Evolutionary conservation across 257 asterid species (phyloP).

Genomic region (Henckelia pumila): DNA sequence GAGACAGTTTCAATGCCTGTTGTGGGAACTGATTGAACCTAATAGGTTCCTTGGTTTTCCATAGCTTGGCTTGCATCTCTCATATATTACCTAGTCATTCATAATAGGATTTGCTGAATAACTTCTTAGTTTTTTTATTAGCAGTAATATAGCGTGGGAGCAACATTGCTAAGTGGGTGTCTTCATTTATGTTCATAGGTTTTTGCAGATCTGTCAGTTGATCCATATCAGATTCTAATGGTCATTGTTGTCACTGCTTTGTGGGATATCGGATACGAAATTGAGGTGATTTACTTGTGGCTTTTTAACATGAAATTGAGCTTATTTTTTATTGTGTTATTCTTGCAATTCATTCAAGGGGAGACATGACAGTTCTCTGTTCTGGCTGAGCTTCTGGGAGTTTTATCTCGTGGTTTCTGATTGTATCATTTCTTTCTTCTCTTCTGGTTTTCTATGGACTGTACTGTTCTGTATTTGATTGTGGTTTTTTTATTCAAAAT

Average conservation of each 20-base stretch:
- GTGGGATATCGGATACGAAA: slow-evolving; percentile 72
- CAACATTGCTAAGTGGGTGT: background rate
- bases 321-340: no score
- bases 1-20: background rate
- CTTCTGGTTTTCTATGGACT: background rate
- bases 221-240: slow-evolving; percentile 85
- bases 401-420: background rate
- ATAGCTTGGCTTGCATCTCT: background rate
- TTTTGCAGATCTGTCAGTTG: slow-evolving; percentile 74
- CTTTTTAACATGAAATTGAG: no score
- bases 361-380: no score
- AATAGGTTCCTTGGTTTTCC: background rate
- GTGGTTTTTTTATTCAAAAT: no score
- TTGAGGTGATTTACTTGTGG: slow-evolving; percentile 56
- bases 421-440: background rate
- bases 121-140: background rate
- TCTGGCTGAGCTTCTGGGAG: no score
- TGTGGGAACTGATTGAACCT: background rate
- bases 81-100: background rate
- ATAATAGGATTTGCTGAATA: background rate
- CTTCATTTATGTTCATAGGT: slow-evolving; percentile 45
- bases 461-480: no score
- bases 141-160: slow-evolving; percentile 6
- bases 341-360: background rate
- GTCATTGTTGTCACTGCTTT: slow-evolving; percentile 66